Conservation (phyloP, 2,329 filamentous ascomycete species). For the Alternaria infectoria region DNA sequence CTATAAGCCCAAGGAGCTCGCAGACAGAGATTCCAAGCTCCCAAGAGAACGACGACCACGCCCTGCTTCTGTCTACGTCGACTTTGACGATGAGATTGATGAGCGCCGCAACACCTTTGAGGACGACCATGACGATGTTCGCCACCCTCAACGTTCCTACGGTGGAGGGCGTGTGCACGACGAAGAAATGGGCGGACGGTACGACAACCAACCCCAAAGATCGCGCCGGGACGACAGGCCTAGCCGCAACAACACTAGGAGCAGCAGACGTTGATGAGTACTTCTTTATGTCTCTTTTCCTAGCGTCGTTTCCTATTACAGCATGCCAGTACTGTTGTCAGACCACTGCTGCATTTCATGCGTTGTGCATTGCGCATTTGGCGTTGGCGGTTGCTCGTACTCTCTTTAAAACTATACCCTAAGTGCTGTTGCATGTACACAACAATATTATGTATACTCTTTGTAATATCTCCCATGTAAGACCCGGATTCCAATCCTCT, state of each 20-base stretch:
- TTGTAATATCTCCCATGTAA: slow-evolving; percentile 13
- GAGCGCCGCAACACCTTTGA: slow-evolving; percentile 31
- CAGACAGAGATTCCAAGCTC: slow-evolving; percentile 24
- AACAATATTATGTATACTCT: slow-evolving; percentile 6
- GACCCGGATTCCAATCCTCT: not conserved
- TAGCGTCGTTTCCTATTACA: slow-evolving; percentile 8
- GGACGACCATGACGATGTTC: slow-evolving; percentile 33
- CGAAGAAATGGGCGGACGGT: slow-evolving; percentile 40
- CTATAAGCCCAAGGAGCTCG: slow-evolving; percentile 58
- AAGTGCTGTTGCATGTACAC: slow-evolving; percentile 5
- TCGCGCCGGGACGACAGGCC: slow-evolving; percentile 26
- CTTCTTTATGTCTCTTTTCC: slow-evolving; percentile 9
- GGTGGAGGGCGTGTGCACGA: slow-evolving; percentile 35
- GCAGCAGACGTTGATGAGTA: slow-evolving; percentile 23
- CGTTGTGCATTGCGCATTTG: slow-evolving; percentile 2
- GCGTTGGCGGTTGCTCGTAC: slow-evolving; percentile 9
- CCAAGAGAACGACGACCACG: slow-evolving; percentile 38
- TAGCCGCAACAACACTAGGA: slow-evolving; percentile 32
- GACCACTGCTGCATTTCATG: not conserved
- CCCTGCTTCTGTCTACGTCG: slow-evolving; percentile 56
- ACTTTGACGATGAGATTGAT: slow-evolving; percentile 51
- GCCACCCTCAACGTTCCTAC: slow-evolving; percentile 36
- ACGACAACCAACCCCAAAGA: slow-evolving; percentile 27
- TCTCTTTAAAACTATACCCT: slow-evolving; percentile 16
- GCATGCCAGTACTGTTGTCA: slow-evolving; percentile 2